Base-by-base conservation (phyloP, 192 early-diverging fungal species). In the Linnemannia hyalina region DNA sequence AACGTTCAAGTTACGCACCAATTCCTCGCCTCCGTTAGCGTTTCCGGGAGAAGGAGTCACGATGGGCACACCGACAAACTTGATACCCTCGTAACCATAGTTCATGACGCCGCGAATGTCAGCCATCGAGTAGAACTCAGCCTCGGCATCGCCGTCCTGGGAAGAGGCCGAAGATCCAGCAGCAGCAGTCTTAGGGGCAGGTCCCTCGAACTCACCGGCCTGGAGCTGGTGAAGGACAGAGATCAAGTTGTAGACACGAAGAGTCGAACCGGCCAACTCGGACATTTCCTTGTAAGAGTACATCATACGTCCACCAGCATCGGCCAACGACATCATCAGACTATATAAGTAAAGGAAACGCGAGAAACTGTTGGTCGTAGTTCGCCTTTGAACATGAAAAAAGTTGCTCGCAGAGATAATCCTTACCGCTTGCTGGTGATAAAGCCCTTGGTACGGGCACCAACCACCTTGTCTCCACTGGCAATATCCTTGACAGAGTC, bases 261-360 rank as follows among this genome's bases (percentile, higher is more conserved):
- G 92, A 35, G 97, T 97, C 79, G 96, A 96, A 44, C 97, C 97
- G 1, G 97, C 96, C 60, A 98, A 92, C 90, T 98, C 97, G 73
- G 95, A 93, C 79, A 97, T 80, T 88, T 97, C 97, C 89, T 98
- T 98, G 91, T 96, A 97, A 41, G 97, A 96, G 87, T 97, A 97
- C 96, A 99, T 99, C 91, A 98, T 94, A 79, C 98, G 95, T 38
- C 98, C 98, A 88, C 96, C 96, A 32, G 98, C 98, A 84, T 99
- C 98, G 8, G 97, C 95, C 47, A 97, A 88, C 32, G 95, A 95
- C 80, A 99, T 90, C 92, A 99, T 91, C 70, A 97, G 92, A 78
- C 97, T 91, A 63, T 89, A 90, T 89, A 74, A 82, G 91, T 88
- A 88, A 84, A 89, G 40, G 38, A 36, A 60, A 46, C 13, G 23